Conservation (phyloP, 169 alveolate genomes). For the Perkinsus olseni region DNA sequence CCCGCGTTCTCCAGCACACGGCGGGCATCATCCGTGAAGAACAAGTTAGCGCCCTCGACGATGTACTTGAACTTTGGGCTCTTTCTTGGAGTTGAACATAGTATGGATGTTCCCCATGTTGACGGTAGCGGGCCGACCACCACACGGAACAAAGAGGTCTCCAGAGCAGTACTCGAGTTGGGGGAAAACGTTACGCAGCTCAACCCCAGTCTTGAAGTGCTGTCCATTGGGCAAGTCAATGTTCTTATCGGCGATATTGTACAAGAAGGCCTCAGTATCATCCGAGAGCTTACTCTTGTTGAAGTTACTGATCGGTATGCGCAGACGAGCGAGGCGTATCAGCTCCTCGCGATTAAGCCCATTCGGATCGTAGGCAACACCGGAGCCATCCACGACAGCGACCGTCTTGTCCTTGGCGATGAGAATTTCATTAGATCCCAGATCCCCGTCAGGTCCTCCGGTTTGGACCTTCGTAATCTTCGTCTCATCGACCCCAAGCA, state of each 20-base stretch:
- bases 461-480: slow-evolving; percentile 58
- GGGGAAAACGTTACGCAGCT: slow-evolving; percentile 57
- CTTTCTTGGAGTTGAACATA: slow-evolving; percentile 37
- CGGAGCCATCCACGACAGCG: slow-evolving; percentile 70
- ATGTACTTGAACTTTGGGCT: slow-evolving; percentile 44
- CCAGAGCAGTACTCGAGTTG: slow-evolving; percentile 43
- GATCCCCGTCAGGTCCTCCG: slow-evolving; percentile 83
- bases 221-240: slow-evolving; percentile 57
- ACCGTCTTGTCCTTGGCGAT: slow-evolving; percentile 56
- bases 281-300: not conserved
- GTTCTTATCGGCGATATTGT: slow-evolving; percentile 14
- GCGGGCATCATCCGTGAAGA: slow-evolving; percentile 69
- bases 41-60: slow-evolving; percentile 74
- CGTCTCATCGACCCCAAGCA: slow-evolving; percentile 47
- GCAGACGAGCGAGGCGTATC: slow-evolving; percentile 44
- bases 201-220: slow-evolving; percentile 49
- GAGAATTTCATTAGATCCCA: slow-evolving; percentile 69
- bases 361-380: slow-evolving; percentile 65
- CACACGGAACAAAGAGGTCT: slow-evolving; percentile 73
- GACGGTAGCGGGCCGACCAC: slow-evolving; percentile 74
- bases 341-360: slow-evolving; percentile 62
- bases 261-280: slow-evolving; percentile 5
- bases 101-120: slow-evolving; percentile 51
- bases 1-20: slow-evolving; percentile 56
- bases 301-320: slow-evolving; percentile 20